Conservation (phyloP, 768 basidiomycete species). For the Trametes elegans region DNA sequence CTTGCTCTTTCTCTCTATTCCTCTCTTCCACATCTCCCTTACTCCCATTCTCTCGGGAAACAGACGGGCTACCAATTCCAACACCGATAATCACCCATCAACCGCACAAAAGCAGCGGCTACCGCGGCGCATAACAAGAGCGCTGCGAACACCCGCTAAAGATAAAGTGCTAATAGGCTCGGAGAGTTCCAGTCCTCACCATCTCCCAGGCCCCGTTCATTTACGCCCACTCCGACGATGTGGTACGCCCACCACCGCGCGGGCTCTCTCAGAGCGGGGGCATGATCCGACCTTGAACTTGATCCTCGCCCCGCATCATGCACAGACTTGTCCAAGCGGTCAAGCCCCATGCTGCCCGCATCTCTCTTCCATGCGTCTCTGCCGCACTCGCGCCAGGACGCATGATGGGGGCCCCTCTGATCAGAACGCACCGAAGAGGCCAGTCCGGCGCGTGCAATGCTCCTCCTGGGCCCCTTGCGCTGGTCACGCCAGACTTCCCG, state of each 20-base stretch:
- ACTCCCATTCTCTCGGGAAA: not conserved
- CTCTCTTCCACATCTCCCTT: not conserved
- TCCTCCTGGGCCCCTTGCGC: not conserved
- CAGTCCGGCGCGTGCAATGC: not conserved
- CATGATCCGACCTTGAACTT: slow-evolving; percentile 8
- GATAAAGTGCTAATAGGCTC: slow-evolving; percentile 15
- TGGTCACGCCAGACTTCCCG: not conserved
- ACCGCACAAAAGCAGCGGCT: not conserved
- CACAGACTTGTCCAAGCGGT: not conserved
- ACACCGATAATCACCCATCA: too few relatives aligned
- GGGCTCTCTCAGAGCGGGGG: not conserved
- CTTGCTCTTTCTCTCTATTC: not conserved
- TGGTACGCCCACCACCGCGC: not conserved
- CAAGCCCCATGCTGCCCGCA: not conserved
- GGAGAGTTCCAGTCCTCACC: slow-evolving; percentile 8
- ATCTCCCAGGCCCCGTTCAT: not conserved
- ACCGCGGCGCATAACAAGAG: slow-evolving; percentile 5
- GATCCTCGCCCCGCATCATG: slow-evolving; percentile 9
- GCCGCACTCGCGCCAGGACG: slow-evolving; percentile 1
- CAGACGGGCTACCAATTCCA: not conserved
- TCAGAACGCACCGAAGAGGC: not conserved
- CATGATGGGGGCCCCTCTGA: not conserved
- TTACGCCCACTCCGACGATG: not conserved
- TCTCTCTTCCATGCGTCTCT: not conserved
- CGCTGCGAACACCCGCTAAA: slow-evolving; percentile 1